Evolutionary conservation across 768 basidiomycete species (phyloP).

Genomic region (Pleurotus tuoliensis): DNA sequence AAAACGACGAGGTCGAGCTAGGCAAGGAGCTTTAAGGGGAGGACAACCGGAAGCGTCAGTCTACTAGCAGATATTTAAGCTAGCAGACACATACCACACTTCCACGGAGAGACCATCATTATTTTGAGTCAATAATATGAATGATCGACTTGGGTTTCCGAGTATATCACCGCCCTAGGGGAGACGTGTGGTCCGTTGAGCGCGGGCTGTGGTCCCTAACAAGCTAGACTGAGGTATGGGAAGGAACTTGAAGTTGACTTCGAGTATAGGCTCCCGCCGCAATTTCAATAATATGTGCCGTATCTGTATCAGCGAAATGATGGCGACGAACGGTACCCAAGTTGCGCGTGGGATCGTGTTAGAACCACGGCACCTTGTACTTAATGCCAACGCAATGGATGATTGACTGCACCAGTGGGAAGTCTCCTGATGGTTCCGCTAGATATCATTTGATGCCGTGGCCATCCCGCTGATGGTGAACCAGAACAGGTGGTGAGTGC

Average conservation of each 20-base stretch:
- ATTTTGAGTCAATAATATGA: background rate
- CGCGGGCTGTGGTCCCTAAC: too few relatives aligned
- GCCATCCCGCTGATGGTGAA: background rate
- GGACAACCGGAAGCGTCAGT: background rate
- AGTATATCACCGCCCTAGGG: background rate
- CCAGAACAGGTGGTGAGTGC: background rate
- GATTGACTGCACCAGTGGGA: background rate
- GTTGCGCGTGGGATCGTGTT: too few relatives aligned
- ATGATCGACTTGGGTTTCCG: too few relatives aligned
- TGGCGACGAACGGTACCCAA: too few relatives aligned
- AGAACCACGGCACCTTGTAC: too few relatives aligned
- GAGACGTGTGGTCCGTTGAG: too few relatives aligned
- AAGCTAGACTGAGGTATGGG: too few relatives aligned
- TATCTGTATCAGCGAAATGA: too few relatives aligned
- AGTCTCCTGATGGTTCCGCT: background rate
- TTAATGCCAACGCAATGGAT: too few relatives aligned
- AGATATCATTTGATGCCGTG: background rate
- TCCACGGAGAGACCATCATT: constrained; percentile 1
- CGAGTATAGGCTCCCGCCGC: too few relatives aligned
- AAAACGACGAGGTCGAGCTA: background rate
- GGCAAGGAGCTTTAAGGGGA: background rate
- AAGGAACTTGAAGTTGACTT: too few relatives aligned
- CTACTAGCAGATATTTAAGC: background rate
- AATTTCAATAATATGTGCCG: too few relatives aligned
- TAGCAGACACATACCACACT: background rate